Conservation (phyloP, 352 stramenopile species). For the Pilasporangium apinafurcum region DNA sequence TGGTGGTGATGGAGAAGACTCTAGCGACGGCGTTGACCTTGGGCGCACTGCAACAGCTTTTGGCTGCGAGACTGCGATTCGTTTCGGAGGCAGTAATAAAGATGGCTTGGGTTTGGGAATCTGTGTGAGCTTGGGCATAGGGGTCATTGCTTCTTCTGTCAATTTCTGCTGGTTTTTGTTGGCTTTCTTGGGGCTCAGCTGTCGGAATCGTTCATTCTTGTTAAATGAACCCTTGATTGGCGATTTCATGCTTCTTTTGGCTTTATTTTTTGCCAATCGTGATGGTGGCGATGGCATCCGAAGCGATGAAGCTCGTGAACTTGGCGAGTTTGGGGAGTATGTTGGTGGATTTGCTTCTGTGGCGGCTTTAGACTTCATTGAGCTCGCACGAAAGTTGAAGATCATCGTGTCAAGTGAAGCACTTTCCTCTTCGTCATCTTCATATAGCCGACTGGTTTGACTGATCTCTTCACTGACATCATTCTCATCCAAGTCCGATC, state of each 20-base stretch:
- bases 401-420: constrained; percentile 45
- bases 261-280: background rate
- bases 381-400: constrained; percentile 32
- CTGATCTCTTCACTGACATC: constrained; percentile 1
- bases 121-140: constrained; percentile 43
- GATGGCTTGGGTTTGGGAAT: constrained; percentile 35
- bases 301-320: background rate
- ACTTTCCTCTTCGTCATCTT: constrained; percentile 1
- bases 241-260: background rate
- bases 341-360: background rate
- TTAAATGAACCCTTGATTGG: background rate
- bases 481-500: constrained; percentile 5
- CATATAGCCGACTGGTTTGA: background rate
- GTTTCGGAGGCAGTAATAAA: constrained; percentile 12
- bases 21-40: too few relatives aligned
- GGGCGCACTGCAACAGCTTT: too few relatives aligned
- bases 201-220: background rate
- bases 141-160: constrained; percentile 12
- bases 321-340: background rate
- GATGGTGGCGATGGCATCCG: too few relatives aligned
- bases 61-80: constrained; percentile 2
- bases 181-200: background rate
- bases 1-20: background rate
- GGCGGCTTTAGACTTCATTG: constrained; percentile 2
- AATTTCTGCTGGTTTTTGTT: background rate